Conservation (phyloP, 345 rosid species). For the Eucalyptus erythrocorys region DNA sequence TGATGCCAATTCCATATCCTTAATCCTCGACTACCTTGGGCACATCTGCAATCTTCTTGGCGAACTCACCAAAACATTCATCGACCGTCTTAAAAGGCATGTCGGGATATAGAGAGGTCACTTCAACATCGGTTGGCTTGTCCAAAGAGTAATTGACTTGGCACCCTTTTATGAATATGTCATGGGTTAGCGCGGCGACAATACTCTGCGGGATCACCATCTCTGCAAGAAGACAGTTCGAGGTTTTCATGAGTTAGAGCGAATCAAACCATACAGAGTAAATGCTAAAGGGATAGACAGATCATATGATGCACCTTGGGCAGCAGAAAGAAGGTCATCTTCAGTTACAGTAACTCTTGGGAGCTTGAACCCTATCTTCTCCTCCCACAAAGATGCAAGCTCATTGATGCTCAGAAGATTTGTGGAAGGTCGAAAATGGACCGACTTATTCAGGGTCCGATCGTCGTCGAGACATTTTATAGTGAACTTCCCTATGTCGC, state of each 20-base stretch:
- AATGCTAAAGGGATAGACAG: background rate
- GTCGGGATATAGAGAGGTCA: conserved; percentile 23
- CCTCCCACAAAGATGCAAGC: conserved; percentile 60
- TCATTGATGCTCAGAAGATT: conserved; percentile 47
- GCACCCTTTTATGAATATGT: conserved; percentile 64
- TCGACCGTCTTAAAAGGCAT: conserved; percentile 29
- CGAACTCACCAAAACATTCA: conserved; percentile 35
- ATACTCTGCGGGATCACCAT: conserved; percentile 40
- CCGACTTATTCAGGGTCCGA: conserved; percentile 36
- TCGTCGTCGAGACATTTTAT: conserved; percentile 34
- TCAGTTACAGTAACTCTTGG: conserved; percentile 34
- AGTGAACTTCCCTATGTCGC: conserved; percentile 58
- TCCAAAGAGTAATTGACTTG: conserved; percentile 33
- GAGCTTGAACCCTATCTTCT: conserved; percentile 32
- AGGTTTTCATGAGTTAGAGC: background rate
- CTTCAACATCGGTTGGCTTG: conserved; percentile 20
- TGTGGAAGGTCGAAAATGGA: conserved; percentile 45
- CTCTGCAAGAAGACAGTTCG: conserved; percentile 9
- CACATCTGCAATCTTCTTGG: background rate
- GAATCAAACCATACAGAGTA: background rate
- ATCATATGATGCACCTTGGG: conserved; percentile 26
- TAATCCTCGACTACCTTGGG: background rate
- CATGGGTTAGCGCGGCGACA: conserved; percentile 65
- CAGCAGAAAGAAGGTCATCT: conserved; percentile 26
- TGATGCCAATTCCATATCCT: background rate